A percentile compares a stretch with the other conserved stretches of the same genome.
phyloP scores from a whole-genome alignment of 805 yeast genomes.

The Nakazawaea ishiwadae region DNA sequence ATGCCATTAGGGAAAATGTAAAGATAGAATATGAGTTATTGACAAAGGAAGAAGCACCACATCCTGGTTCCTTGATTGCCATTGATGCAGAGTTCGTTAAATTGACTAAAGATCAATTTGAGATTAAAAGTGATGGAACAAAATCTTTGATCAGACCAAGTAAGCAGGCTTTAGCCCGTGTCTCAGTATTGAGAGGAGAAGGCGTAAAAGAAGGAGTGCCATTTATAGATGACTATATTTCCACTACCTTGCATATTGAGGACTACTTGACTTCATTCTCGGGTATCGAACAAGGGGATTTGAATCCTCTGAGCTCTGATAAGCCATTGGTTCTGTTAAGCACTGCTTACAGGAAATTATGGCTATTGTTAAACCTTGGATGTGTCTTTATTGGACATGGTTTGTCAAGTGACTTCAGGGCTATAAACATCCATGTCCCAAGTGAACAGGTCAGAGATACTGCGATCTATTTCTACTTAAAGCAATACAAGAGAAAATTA shows the following conservation, averaged over 20 bases:
- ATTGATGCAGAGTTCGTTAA: constrained; percentile 96
- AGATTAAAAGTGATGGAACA: constrained; percentile 68
- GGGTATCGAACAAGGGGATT: constrained; percentile 92
- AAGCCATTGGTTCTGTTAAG: constrained; percentile 74
- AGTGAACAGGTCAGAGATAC: constrained; percentile 85
- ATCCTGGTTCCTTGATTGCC: constrained; percentile 74
- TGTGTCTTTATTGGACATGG: constrained; percentile 96
- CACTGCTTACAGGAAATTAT: constrained; percentile 80
- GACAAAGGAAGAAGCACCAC: constrained; percentile 66
- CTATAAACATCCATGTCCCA: constrained; percentile 90
- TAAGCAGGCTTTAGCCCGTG: constrained; percentile 75
- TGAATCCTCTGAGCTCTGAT: constrained; percentile 62
- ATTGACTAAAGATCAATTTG: constrained; percentile 71
- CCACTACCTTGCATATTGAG: constrained; percentile 62
- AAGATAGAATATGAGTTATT: constrained; percentile 64
- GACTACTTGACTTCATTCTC: constrained; percentile 88
- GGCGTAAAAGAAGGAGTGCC: constrained; percentile 68
- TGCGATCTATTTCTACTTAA: constrained; percentile 68
- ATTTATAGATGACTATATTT: constrained; percentile 90
- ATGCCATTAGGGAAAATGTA: constrained; percentile 54
- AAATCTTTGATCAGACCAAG: constrained; percentile 71
- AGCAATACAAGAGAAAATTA: constrained; percentile 69
- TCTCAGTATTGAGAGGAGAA: constrained; percentile 77
- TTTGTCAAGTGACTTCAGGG: constrained; percentile 82
- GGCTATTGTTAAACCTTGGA: constrained; percentile 86